Evolutionary conservation across 495 filamentous ascomycete species (phyloP).

Genomic region (Xylaria sp.): DNA sequence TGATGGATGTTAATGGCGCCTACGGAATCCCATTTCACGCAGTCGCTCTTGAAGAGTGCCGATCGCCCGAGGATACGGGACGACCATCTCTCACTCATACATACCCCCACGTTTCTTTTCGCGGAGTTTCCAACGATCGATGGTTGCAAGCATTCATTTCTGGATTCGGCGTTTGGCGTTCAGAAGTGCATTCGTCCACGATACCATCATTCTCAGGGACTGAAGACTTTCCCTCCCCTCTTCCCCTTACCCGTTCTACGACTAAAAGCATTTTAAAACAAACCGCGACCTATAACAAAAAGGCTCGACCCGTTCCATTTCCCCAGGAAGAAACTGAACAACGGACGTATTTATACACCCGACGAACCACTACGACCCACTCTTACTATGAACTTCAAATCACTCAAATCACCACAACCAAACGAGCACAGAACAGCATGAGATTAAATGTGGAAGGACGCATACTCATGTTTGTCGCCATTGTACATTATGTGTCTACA

Average conservation of each 20-base stretch:
- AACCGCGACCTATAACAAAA: not conserved
- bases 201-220: not conserved
- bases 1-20: no score
- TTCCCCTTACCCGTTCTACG: not conserved
- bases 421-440: not conserved
- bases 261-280: not conserved
- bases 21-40: not conserved
- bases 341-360: not conserved
- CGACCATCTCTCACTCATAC: no score
- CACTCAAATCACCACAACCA: not conserved
- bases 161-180: slow-evolving; percentile 24
- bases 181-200: not conserved
- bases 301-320: not conserved
- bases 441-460: not conserved
- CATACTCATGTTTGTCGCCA: not conserved
- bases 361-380: not conserved
- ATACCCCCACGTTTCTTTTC: not conserved
- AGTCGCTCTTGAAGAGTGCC: not conserved
- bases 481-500: slow-evolving; percentile 17
- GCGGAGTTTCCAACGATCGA: not conserved
- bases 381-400: not conserved
- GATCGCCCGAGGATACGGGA: not conserved
- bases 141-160: not conserved
- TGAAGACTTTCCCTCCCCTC: no score
- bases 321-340: not conserved